Conservation (phyloP, 2,329 filamentous ascomycete species). For the Calonectria pteridis region DNA sequence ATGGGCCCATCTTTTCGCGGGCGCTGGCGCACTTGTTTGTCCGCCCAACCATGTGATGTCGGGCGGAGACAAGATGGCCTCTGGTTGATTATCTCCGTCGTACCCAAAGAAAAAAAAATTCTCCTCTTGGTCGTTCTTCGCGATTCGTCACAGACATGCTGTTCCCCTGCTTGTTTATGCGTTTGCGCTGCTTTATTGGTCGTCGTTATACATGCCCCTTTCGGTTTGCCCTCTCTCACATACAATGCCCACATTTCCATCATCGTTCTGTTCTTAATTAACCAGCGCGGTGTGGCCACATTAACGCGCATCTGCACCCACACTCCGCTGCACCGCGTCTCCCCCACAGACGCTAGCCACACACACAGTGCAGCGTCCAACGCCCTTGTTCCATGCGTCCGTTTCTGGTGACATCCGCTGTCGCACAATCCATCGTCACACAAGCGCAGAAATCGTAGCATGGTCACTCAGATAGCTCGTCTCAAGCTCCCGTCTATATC, state of each 20-base stretch:
- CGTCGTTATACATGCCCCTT: not conserved
- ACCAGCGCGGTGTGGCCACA: constrained; percentile 4
- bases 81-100: constrained; percentile 32
- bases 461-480: constrained; percentile 23
- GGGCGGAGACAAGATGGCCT: not conserved
- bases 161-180: not conserved
- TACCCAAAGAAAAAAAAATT: constrained; percentile 9
- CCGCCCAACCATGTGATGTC: constrained; percentile 6
- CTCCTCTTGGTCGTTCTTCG: not conserved
- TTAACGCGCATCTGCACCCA: not conserved
- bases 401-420: not conserved
- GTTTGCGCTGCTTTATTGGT: not conserved
- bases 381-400: not conserved
- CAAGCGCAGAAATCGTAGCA: constrained; percentile 22
- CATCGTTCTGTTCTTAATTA: not conserved
- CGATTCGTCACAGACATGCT: not conserved
- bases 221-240: not conserved
- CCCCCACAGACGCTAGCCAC: constrained; percentile 7
- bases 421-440: constrained; percentile 20
- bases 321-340: constrained; percentile 8
- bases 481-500: constrained; percentile 23
- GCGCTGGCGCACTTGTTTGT: constrained; percentile 35
- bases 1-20: constrained; percentile 42
- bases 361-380: not conserved
- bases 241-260: constrained; percentile 1